A percentile compares a stretch with the other conserved stretches of the same genome.
These are phyloP conservation scores for Microsporum canis DNA, from an alignment of 2,329 filamentous ascomycete genomes.

Conservation along the genomic window DNA sequence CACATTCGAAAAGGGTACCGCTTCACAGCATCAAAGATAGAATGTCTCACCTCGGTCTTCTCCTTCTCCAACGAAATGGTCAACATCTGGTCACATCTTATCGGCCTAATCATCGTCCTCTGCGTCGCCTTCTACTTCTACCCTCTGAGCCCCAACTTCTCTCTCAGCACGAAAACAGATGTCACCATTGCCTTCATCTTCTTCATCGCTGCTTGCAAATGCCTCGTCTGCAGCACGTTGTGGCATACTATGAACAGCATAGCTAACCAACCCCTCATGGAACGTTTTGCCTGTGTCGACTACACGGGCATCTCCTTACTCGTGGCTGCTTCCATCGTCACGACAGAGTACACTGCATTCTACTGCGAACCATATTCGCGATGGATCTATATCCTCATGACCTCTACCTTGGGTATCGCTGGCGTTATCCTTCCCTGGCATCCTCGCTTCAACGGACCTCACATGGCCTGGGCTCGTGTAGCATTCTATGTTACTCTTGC, in stretches of 20 bases:
- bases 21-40: slow-evolving; percentile 81
- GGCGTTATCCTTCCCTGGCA: slow-evolving; percentile 94
- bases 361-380: slow-evolving; percentile 89
- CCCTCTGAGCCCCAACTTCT: slow-evolving; percentile 76
- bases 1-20: slow-evolving; percentile 88
- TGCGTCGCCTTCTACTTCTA: slow-evolving; percentile 93
- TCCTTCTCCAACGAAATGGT: slow-evolving; percentile 82
- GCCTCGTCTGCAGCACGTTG: slow-evolving; percentile 83
- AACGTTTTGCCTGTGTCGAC: slow-evolving; percentile 93
- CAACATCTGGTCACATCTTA: slow-evolving; percentile 94
- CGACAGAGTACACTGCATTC: slow-evolving; percentile 95
- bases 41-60: slow-evolving; percentile 76
- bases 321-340: slow-evolving; percentile 90
- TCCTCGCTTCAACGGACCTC: slow-evolving; percentile 79
- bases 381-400: slow-evolving; percentile 74
- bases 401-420: slow-evolving; percentile 66
- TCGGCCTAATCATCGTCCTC: slow-evolving; percentile 80
- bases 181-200: slow-evolving; percentile 86
- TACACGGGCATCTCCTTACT: slow-evolving; percentile 95
- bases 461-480: slow-evolving; percentile 89
- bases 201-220: slow-evolving; percentile 92
- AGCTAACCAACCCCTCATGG: slow-evolving; percentile 76
- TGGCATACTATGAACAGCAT: slow-evolving; percentile 99
- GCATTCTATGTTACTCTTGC: slow-evolving; percentile 83
- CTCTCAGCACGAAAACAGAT: slow-evolving; percentile 73